phyloP scores from a whole-genome alignment of 2,329 filamentous ascomycete genomes.

The Aphanocladium album region DNA sequence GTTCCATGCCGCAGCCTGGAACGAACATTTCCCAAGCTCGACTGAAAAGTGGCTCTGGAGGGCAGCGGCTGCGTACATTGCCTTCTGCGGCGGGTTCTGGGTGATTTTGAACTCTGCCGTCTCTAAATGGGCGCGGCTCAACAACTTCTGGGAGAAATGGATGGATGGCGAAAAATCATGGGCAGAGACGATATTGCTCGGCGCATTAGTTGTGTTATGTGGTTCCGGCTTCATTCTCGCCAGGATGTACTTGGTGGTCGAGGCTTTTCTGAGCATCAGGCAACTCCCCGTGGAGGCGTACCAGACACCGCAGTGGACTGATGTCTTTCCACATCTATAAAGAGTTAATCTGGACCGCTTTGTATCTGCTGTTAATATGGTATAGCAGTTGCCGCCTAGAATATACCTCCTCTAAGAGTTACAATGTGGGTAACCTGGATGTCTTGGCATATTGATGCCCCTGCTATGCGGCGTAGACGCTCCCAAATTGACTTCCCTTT shows the following conservation, averaged over 20 bases:
- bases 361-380: not conserved
- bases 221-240: constrained; percentile 6
- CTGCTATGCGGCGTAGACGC: too few relatives aligned
- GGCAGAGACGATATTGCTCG: constrained; percentile 12
- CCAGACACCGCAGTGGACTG: constrained; percentile 2
- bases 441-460: too few relatives aligned
- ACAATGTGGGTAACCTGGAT: too few relatives aligned
- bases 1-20: not conserved
- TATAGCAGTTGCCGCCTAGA: too few relatives aligned
- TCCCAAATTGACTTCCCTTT: too few relatives aligned
- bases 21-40: not conserved
- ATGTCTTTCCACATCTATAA: too few relatives aligned
- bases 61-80: constrained; percentile 4
- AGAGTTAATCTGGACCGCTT: not conserved
- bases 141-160: constrained; percentile 9
- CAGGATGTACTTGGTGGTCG: constrained; percentile 1
- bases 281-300: constrained; percentile 9
- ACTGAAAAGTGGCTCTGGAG: constrained; percentile 12
- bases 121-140: too few relatives aligned
- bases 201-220: not conserved
- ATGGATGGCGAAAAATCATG: too few relatives aligned
- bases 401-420: too few relatives aligned
- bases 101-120: constrained; percentile 7
- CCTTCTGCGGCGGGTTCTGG: constrained; percentile 11
- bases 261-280: constrained; percentile 11